These are phyloP conservation scores for Epicoccum sorghinum DNA, from an alignment of 2,329 filamentous ascomycete species.

Conservation along the genomic window DNA sequence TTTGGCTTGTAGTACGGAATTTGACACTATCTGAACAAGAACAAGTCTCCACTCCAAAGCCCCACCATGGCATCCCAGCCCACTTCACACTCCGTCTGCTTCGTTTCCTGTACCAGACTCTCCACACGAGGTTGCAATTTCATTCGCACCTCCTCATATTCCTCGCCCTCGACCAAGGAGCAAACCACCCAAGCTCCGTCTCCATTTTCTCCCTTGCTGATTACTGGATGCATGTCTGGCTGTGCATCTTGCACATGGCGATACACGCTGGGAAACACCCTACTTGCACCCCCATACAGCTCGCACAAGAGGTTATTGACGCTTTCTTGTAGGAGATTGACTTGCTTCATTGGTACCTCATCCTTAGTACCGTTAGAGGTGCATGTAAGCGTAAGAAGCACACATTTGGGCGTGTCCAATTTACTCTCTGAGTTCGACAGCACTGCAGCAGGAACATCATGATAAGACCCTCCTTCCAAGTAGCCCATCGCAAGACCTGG, in stretches of 20 bases:
- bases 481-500: not conserved
- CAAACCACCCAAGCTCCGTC: constrained; percentile 17
- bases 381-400: constrained; percentile 5
- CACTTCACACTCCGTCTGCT: not conserved
- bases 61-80: not conserved
- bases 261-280: constrained; percentile 13
- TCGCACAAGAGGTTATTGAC: not conserved
- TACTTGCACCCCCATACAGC: not conserved
- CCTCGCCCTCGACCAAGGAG: not conserved
- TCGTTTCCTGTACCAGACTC: not conserved
- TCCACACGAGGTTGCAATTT: not conserved
- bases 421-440: not conserved
- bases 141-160: not conserved
- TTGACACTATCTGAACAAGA: not conserved
- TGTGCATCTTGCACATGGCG: constrained; percentile 16
- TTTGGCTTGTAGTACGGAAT: no score
- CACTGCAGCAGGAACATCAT: not conserved
- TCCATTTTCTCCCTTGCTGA: constrained; percentile 10
- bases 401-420: not conserved
- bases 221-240: constrained; percentile 23
- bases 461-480: not conserved
- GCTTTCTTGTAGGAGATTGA: not conserved
- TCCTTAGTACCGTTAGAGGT: not conserved
- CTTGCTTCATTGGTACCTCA: not conserved
- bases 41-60: constrained; percentile 6